Percentiles rank a stretch among this genome's conserved stretches.
phyloP scores from a whole-genome alignment of 768 basidiomycete genomes.

The Phlebiopsis gigantea region DNA sequence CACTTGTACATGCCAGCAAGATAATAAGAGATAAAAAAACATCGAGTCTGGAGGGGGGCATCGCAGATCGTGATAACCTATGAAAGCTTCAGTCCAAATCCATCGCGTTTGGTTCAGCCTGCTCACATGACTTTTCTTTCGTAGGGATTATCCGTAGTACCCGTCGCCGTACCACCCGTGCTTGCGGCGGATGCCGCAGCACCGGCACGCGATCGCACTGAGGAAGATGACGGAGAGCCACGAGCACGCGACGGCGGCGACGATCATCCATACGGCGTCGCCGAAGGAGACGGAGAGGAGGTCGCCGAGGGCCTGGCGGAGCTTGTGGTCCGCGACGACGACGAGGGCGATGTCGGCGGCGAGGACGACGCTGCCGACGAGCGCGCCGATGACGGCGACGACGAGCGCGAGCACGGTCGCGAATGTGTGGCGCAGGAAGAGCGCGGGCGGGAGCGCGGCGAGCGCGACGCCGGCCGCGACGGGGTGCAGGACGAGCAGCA shows the following conservation, averaged over 20 bases:
- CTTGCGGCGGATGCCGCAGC: slow-evolving; percentile 54
- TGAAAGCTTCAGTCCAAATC: too few relatives aligned
- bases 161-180: slow-evolving; percentile 14
- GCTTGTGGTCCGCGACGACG: slow-evolving; percentile 36
- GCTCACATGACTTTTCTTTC: not conserved
- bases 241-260: slow-evolving; percentile 46
- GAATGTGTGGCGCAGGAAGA: slow-evolving; percentile 54
- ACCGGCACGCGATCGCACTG: slow-evolving; percentile 59
- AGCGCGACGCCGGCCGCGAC: slow-evolving; percentile 57
- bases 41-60: not conserved
- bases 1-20: too few relatives aligned
- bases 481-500: slow-evolving; percentile 66
- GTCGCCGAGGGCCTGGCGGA: slow-evolving; percentile 6
- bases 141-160: slow-evolving; percentile 4
- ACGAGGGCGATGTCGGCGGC: slow-evolving; percentile 61
- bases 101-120: too few relatives aligned
- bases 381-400: slow-evolving; percentile 47
- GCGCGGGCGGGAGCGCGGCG: slow-evolving; percentile 42
- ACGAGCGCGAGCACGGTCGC: slow-evolving; percentile 57
- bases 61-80: not conserved
- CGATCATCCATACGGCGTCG: slow-evolving; percentile 71
- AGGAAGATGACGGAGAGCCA: slow-evolving; percentile 62
- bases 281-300: slow-evolving; percentile 50
- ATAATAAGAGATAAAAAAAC: not conserved
- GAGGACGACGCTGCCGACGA: slow-evolving; percentile 51